A percentile compares a stretch with the other conserved stretches of the same genome.
phyloP scores from a whole-genome alignment of 176 grass and related monocot genomes.

The Juncus inflexus region DNA sequence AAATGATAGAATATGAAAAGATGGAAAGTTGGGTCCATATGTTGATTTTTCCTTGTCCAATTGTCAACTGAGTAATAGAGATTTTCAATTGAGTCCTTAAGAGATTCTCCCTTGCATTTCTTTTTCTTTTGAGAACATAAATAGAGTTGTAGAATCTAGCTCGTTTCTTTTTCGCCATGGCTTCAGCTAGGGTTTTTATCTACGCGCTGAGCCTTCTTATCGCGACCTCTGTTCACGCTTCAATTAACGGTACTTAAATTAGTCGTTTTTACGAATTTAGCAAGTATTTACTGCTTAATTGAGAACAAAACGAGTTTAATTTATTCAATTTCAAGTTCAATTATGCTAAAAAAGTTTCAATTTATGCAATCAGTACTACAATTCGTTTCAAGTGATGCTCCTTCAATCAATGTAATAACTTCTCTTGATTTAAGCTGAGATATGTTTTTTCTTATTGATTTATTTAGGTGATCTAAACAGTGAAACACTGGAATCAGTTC shows the following conservation, averaged over 20 bases:
- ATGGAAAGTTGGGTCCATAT: no score
- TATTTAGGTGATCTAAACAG: conserved; percentile 41
- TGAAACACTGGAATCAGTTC: conserved; percentile 71
- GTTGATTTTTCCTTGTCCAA: no score
- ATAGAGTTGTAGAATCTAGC: not conserved
- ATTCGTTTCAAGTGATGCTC: not conserved
- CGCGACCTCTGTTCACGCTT: not conserved
- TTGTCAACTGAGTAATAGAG: no score
- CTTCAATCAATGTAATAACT: not conserved
- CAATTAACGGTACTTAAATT: conserved; percentile 6
- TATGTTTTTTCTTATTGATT: not conserved
- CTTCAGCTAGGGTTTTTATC: conserved; percentile 12
- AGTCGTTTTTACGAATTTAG: conserved; percentile 5
- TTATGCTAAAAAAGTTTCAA: not conserved
- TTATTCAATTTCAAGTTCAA: not conserved
- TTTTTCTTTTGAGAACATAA: no score
- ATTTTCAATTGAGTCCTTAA: no score
- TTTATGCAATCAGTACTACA: not conserved
- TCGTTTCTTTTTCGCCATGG: not conserved
- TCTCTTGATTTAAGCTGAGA: not conserved
- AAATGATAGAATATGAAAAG: no score
- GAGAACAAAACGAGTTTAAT: not conserved
- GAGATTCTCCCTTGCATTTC: no score
- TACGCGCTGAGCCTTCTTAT: conserved; percentile 3
- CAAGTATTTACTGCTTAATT: not conserved